Percentiles rank a stretch among this genome's conserved stretches.
These are phyloP conservation scores for Platanthera guangdongensis DNA, from an alignment of 106 monocot species.

Conservation along the genomic window DNA sequence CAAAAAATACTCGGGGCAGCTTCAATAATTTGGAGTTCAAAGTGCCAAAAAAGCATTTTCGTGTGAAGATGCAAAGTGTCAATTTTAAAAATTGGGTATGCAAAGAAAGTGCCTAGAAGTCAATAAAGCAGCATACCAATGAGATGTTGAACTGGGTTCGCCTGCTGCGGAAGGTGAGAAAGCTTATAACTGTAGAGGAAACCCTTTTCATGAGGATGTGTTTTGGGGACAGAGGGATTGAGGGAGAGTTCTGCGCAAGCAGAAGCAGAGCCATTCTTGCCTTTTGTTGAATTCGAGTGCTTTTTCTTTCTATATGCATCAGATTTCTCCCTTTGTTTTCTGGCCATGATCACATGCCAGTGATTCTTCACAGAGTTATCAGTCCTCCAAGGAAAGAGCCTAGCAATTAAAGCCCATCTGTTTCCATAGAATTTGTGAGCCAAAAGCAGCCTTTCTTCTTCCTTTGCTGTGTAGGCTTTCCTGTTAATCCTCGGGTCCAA, in stretches of 20 bases:
- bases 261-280: not conserved
- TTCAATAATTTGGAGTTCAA: not conserved
- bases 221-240: not conserved
- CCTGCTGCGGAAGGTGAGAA: not conserved
- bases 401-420: constrained; percentile 4
- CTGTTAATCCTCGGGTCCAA: constrained; percentile 8
- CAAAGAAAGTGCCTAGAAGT: not conserved
- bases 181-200: not conserved
- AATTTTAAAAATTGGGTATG: not conserved
- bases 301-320: not conserved
- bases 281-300: not conserved
- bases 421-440: constrained; percentile 3
- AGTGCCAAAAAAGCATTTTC: not conserved
- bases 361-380: constrained; percentile 11
- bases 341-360: constrained; percentile 10
- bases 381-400: constrained; percentile 1
- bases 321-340: not conserved
- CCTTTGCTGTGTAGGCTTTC: not conserved
- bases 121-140: not conserved
- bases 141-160: not conserved
- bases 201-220: not conserved
- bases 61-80: not conserved
- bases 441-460: not conserved
- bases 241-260: not conserved
- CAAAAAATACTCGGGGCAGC: not conserved